Base-by-base conservation (phyloP, 2,329 filamentous ascomycete species). In the Sclerotiophoma versabilis region DNA sequence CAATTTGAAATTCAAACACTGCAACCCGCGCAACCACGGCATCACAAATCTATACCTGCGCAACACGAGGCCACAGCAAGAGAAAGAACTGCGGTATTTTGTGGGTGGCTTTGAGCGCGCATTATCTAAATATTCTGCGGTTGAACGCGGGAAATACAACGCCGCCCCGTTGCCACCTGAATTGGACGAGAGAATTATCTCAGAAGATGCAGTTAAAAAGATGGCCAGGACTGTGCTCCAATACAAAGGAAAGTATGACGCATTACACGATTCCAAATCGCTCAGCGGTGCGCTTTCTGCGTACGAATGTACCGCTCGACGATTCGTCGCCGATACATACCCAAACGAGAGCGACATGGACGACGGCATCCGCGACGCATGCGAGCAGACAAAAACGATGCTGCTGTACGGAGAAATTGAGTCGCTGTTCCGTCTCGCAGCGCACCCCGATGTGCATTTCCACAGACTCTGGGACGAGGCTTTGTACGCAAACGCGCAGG, bases 21-120 rank as follows among this genome's bases (percentile, higher is more conserved):
- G 45, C 26, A 48, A 25, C 19, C 34, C 26, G n/a, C 34, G 45
- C 26, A 39, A 48, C 4, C 26, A 23, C 20, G 45, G 45, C 19
- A 39, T 48, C 19, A 48, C 45, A 20, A 39, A 48, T 10, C 34
- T 48, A 19, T 37, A 48, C 9, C 5, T 30, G 10, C 45, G 45
- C 5, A 48, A 32, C 25, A n/a, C n/a, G 12, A 39, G 26, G 9
- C 19, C n/a, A 4, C 9, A 14, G 15, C 26, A 39, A 22, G 26
- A 39, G 11, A 39, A 32, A 9, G 33, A 48, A 23, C n/a, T 48
- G 17, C 33, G 25, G 11, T 32, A 39, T 20, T 48, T 48, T 11
- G 26, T 30, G 6, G 14, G 10, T 14, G 25, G 45, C 26, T 48
- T 48, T 10, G n/a, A 10, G 1, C 17, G 34, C 19, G 45, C 34